Percentiles rank a stretch among this genome's conserved stretches.
Evolutionary conservation across 306 rosid species (phyloP).

Genomic region (Dalbergia oliveri): DNA sequence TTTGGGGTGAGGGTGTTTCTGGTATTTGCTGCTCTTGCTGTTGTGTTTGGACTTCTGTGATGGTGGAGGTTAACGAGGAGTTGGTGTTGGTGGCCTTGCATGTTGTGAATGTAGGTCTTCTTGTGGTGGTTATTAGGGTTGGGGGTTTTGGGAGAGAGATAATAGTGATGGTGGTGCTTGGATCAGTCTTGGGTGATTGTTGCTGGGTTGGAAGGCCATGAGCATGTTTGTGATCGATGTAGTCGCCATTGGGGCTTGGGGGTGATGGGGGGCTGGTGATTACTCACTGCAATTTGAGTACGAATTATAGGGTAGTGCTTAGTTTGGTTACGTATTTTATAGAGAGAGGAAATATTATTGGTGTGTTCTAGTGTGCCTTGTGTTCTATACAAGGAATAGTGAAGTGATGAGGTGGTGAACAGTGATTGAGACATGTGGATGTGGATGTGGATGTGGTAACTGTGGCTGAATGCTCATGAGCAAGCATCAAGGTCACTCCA

Average conservation of each 20-base stretch:
- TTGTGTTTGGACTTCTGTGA: neutral
- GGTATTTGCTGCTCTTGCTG: neutral
- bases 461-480: no score
- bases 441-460: no score
- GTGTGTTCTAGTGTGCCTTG: no score
- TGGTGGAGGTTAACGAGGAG: neutral
- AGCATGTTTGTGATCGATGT: neutral
- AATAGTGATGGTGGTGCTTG: neutral
- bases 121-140: neutral
- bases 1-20: neutral
- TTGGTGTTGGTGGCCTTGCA: neutral
- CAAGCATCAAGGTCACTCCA: no score
- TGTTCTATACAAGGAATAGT: no score
- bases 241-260: neutral
- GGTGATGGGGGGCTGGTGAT: no score
- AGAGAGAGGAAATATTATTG: no score
- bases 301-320: no score
- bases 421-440: no score
- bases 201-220: neutral
- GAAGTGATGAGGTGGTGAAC: no score
- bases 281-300: no score
- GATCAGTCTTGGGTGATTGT: neutral
- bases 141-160: neutral
- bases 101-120: neutral
- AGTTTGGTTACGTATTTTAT: no score